phyloP scores from a whole-genome alignment of 768 basidiomycete species.

The Saitozyma sp. region DNA sequence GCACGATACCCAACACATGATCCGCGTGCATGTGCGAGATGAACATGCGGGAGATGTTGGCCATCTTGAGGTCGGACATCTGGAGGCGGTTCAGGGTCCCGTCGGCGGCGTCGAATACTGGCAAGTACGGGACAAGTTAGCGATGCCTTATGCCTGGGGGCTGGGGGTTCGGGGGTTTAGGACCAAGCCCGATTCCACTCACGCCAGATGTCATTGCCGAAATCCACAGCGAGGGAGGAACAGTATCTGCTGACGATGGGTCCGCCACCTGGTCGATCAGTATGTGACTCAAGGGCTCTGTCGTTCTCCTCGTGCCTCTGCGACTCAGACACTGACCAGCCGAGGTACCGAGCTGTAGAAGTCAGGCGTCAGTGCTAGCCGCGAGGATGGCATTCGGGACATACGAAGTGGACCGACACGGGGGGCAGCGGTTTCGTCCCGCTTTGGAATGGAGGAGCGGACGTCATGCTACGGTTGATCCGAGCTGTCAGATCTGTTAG shows the following conservation, averaged over 20 bases:
- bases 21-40: conserved; percentile 52
- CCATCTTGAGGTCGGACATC: conserved; percentile 41
- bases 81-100: conserved; percentile 43
- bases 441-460: no score
- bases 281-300: no score
- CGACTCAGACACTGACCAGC: no score
- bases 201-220: conserved; percentile 49
- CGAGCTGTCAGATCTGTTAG: no score
- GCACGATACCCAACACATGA: conserved; percentile 45
- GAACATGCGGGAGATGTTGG: conserved; percentile 48
- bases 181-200: conserved; percentile 11
- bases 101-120: conserved; percentile 51
- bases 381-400: conserved; percentile 1
- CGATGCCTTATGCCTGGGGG: conserved; percentile 2
- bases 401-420: conserved; percentile 44
- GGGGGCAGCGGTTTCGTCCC: conserved; percentile 29
- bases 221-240: conserved; percentile 46
- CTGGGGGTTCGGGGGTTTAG: conserved; percentile 15
- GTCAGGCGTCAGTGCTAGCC: neutral
- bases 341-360: no score
- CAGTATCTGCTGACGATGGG: conserved; percentile 48
- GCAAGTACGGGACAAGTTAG: neutral
- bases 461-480: no score
- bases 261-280: conserved; percentile 29
- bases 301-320: no score